Evolutionary conservation across 2,329 filamentous ascomycete species (phyloP), one percentile per base, ranked within the genome.

Genomic region (Colletotrichum sp.): DNA sequence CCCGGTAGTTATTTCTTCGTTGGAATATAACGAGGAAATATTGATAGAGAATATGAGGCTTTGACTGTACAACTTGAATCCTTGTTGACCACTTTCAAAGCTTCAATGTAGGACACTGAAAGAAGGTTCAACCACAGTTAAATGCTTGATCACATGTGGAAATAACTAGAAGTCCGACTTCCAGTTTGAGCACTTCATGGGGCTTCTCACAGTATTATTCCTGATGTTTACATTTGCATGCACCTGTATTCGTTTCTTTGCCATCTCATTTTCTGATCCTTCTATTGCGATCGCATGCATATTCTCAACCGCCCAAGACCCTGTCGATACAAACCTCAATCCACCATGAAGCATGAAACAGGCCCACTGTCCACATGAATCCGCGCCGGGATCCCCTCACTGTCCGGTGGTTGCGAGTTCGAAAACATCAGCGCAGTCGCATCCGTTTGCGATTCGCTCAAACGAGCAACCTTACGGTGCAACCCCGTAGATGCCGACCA

Each of bases 301-400:
- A 22, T 52, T 3, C 3, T 52, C 43, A 52, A 52, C n/a, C 18
- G n/a, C 43, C 18, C 43, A 52, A 22, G 1, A 52, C 43, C 43
- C 18, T 52, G 43, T 4, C 1, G 6, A 4, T 13, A 7, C 43
- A 13, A 22, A 22, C 43, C 43, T 52, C 43, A 48, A 58, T 18
- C 36, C 32, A 13, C 61, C 25, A 74, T 79, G 34, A 81, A 81
- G 4, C 15, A 78, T 79, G 15, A 79, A 82, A 75, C 79, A 78
- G 25, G 62, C 76, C 13, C 77, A 78, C 25, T 76, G 77, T 43
- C 66, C 48, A 22, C 30, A 22, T 15, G 2, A 66, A 80, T 56
- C 74, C 75, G 16, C 15, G 74, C 56, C 79, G 76, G 80, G 80
- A 80, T 74, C 80, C 80, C 16, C 80, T 79, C 48, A 76, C 4